These are phyloP conservation scores for Lagenidium sp. DNA, from an alignment of 352 stramenopile species.

Conservation along the genomic window DNA sequence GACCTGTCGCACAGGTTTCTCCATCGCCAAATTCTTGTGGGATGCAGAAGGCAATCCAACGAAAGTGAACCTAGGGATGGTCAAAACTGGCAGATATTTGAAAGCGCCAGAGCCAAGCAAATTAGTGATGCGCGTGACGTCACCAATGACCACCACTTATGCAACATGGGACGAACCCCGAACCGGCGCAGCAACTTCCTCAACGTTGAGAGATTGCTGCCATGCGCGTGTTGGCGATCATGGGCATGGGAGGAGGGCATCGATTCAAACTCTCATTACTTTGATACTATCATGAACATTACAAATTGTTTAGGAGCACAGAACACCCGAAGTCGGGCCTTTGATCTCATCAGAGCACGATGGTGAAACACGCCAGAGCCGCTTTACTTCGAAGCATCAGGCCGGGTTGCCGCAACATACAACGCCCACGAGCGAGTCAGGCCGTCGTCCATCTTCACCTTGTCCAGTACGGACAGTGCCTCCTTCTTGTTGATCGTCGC, in stretches of 20 bases:
- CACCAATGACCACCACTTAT: not conserved
- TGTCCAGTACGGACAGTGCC: slow-evolving; percentile 28
- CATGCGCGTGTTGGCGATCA: no score
- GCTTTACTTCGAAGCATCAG: not conserved
- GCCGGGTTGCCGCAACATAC: slow-evolving; percentile 51
- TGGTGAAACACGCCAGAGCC: not conserved
- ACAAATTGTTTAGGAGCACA: no score
- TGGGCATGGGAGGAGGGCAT: no score
- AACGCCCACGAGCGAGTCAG: slow-evolving; percentile 54
- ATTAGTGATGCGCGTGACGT: slow-evolving; percentile 13
- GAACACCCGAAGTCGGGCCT: no score
- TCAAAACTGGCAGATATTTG: no score
- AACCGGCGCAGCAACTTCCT: slow-evolving; percentile 17
- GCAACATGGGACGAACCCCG: slow-evolving; percentile 6
- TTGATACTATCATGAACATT: no score
- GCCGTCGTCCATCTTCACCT: slow-evolving; percentile 54
- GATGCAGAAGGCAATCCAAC: no score
- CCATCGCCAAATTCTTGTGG: slow-evolving; percentile 7
- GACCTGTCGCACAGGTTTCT: slow-evolving; percentile 4
- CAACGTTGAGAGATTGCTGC: no score
- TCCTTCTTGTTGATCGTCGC: slow-evolving; percentile 41
- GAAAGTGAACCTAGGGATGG: no score
- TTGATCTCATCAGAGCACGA: no score
- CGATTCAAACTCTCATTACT: no score
- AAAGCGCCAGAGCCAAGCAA: slow-evolving; percentile 5